These are phyloP conservation scores for Fomes fomentarius DNA, from an alignment of 1,284 basidiomycete species.

Conservation along the genomic window DNA sequence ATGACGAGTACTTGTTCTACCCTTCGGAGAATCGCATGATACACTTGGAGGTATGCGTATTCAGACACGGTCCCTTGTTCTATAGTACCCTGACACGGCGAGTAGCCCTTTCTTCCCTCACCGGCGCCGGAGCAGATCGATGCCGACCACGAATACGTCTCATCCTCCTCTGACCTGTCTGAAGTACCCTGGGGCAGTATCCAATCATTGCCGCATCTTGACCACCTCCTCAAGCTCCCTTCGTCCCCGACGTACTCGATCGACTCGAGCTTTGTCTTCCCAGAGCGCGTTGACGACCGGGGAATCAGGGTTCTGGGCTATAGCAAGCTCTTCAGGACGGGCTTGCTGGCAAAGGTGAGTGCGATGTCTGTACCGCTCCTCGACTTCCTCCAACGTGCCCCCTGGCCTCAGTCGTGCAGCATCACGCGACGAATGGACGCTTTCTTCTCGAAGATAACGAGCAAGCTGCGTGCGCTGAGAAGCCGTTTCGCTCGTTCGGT, in stretches of 20 bases:
- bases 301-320: constrained; percentile 16
- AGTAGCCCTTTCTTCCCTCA: background rate
- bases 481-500: constrained; percentile 1
- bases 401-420: constrained; percentile 3
- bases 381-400: background rate
- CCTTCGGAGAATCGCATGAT: constrained; percentile 13
- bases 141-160: background rate
- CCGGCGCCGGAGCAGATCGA: too few relatives aligned
- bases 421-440: constrained; percentile 9
- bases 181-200: background rate
- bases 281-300: constrained; percentile 1
- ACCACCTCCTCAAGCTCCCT: background rate
- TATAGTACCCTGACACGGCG: background rate
- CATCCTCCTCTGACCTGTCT: background rate
- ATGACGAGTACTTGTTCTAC: constrained; percentile 17
- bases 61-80: background rate
- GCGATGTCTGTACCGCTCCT: background rate
- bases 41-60: constrained; percentile 2
- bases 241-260: constrained; percentile 6
- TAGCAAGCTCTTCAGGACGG: constrained; percentile 18
- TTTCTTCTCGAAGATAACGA: constrained; percentile 4
- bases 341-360: constrained; percentile 19
- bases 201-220: background rate
- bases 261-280: constrained; percentile 11
- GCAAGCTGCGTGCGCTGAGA: constrained; percentile 2